A percentile compares a stretch with the other conserved stretches of the same genome.
Evolutionary conservation across 1,284 basidiomycete genomes (phyloP).

Genomic region (Trametes hirsuta): DNA sequence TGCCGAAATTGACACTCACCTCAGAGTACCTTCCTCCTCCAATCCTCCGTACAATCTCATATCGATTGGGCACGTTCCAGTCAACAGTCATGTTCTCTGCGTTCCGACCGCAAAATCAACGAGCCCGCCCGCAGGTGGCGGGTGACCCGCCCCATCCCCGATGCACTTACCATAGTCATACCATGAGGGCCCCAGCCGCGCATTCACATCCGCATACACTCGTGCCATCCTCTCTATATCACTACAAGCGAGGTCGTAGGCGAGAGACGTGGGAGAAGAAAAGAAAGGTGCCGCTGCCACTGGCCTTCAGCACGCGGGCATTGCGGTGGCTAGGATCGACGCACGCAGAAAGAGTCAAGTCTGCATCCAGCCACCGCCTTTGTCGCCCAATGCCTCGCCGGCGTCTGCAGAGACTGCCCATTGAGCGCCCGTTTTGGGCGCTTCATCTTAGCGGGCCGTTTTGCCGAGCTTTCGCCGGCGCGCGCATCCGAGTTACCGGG

Average conservation of each 20-base stretch:
- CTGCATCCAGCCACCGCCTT: background rate
- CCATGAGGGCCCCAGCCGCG: slow-evolving; percentile 72
- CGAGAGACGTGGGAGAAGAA: slow-evolving; percentile 3
- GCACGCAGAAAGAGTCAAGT: slow-evolving; percentile 6
- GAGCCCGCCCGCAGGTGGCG: slow-evolving; percentile 15
- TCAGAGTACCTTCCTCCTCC: slow-evolving; percentile 97
- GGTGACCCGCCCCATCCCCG: background rate
- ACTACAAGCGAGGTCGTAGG: background rate
- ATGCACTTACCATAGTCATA: slow-evolving; percentile 72
- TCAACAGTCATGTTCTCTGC: slow-evolving; percentile 76
- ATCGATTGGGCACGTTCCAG: slow-evolving; percentile 96
- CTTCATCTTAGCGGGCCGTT: background rate
- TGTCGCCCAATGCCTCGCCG: background rate
- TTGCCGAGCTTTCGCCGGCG: too few relatives aligned
- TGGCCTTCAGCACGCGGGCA: slow-evolving; percentile 22
- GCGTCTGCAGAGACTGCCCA: background rate
- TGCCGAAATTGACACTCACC: slow-evolving; percentile 44
- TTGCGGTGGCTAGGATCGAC: slow-evolving; percentile 22
- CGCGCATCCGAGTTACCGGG: background rate
- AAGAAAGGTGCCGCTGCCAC: slow-evolving; percentile 15
- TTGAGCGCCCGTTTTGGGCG: background rate
- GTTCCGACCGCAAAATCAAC: slow-evolving; percentile 4
- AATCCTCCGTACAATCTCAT: slow-evolving; percentile 98
- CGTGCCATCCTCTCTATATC: slow-evolving; percentile 44
- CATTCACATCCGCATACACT: slow-evolving; percentile 75